Percentiles rank a stretch among this genome's conserved stretches.
Evolutionary conservation across 768 basidiomycete species (phyloP).

Genomic region (Mycena sanguinolenta): DNA sequence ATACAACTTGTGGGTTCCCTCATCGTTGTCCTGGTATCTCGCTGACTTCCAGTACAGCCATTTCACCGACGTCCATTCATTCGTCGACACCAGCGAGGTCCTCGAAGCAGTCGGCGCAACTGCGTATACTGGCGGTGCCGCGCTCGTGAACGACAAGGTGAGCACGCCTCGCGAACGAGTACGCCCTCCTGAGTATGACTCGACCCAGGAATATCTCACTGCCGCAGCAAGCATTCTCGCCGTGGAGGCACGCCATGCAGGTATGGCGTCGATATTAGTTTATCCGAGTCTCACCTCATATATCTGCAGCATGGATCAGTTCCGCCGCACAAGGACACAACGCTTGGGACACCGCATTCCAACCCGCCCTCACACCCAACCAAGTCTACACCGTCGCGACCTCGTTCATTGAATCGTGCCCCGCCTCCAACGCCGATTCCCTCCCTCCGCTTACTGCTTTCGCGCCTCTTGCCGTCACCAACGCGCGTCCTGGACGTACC

Average conservation of each 20-base stretch:
- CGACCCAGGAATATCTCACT: slow-evolving; percentile 55
- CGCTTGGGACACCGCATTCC: slow-evolving; percentile 64
- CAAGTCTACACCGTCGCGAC: slow-evolving; percentile 56
- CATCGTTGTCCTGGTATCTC: not conserved
- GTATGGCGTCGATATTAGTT: not conserved
- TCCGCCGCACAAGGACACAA: slow-evolving; percentile 54
- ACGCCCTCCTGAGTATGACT: not conserved
- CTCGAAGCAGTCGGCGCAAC: slow-evolving; percentile 68
- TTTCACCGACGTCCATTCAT: slow-evolving; percentile 56
- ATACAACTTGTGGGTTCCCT: slow-evolving; percentile 47
- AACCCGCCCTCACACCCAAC: slow-evolving; percentile 56
- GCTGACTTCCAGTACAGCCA: slow-evolving; percentile 46
- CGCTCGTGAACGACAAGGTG: slow-evolving; percentile 49
- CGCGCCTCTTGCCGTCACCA: slow-evolving; percentile 54
- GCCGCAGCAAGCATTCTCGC: slow-evolving; percentile 72
- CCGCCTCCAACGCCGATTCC: slow-evolving; percentile 60
- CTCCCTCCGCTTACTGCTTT: slow-evolving; percentile 60
- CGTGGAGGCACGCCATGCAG: slow-evolving; percentile 64
- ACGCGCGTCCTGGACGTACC: slow-evolving; percentile 42
- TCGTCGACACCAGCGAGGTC: slow-evolving; percentile 58
- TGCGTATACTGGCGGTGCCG: slow-evolving; percentile 71
- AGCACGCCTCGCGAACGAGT: not conserved
- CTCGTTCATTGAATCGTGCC: slow-evolving; percentile 66
- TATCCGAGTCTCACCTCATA: not conserved
- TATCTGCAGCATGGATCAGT: slow-evolving; percentile 55